These are phyloP conservation scores for Heterobasidion annosum DNA, from an alignment of 1,284 basidiomycete species.

Conservation along the genomic window DNA sequence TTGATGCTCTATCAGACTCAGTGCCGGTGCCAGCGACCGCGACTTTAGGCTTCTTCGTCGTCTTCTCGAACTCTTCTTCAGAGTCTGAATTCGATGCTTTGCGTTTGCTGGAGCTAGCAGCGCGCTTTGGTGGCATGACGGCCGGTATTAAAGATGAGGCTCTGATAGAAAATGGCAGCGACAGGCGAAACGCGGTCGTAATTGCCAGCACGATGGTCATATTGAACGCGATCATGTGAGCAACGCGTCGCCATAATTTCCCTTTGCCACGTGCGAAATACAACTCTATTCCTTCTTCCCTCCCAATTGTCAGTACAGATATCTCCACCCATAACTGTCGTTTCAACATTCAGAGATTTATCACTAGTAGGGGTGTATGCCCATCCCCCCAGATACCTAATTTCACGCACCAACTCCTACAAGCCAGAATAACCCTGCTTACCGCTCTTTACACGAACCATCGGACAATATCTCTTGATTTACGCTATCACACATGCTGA, in stretches of 20 bases:
- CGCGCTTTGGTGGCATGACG: constrained; percentile 24
- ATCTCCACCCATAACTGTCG: neutral
- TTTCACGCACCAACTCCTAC: neutral
- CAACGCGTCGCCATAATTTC: neutral
- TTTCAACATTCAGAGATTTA: neutral
- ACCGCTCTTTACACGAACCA: too few species aligned
- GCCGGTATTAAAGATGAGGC: neutral
- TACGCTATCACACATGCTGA: constrained; percentile 30
- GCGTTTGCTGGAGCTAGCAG: constrained; percentile 16
- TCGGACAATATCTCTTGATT: too few species aligned
- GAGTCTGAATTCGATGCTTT: constrained; percentile 14
- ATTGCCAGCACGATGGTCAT: neutral
- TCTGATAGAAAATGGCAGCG: neutral
- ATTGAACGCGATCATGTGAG: neutral
- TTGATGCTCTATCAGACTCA: constrained; percentile 16
- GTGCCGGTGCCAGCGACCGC: neutral
- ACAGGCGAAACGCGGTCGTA: neutral
- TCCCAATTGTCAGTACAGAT: neutral
- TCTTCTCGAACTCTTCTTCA: constrained; percentile 12
- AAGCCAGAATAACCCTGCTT: too few species aligned
- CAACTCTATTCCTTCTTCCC: neutral
- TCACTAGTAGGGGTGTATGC: too few species aligned
- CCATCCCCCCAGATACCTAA: too few species aligned
- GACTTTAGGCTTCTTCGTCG: constrained; percentile 14
- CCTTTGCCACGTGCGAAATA: neutral